phyloP scores from a whole-genome alignment of 345 rosid genomes.

The Melaleuca quinquenervia region DNA sequence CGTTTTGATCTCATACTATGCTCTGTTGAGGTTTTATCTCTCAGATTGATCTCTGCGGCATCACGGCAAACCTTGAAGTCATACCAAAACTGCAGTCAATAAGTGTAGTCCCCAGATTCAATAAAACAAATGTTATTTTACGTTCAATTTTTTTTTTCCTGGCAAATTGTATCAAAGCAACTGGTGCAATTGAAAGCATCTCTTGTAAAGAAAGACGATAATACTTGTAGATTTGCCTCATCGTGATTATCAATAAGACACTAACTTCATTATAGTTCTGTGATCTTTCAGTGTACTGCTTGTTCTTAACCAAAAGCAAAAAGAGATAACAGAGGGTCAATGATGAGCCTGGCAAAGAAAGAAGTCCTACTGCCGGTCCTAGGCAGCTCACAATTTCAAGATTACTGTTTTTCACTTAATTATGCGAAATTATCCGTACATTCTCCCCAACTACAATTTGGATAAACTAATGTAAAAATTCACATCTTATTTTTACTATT shows the following conservation, averaged over 20 bases:
- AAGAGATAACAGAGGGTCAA: neutral
- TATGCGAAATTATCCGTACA: neutral
- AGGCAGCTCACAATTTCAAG: neutral
- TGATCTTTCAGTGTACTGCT: neutral
- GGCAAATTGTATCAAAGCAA: neutral
- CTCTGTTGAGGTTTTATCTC: constrained; percentile 14
- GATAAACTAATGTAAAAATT: neutral
- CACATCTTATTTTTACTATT: neutral
- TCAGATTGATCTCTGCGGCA: neutral
- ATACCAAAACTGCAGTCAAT: neutral
- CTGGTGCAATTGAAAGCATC: neutral
- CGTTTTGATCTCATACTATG: constrained; percentile 15
- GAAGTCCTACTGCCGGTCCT: neutral
- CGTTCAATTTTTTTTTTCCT: neutral
- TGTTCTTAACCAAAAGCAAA: neutral
- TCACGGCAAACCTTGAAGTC: neutral
- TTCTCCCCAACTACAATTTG: neutral
- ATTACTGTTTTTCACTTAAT: neutral
- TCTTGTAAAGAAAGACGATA: neutral
- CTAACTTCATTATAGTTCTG: neutral
- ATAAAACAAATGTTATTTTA: neutral
- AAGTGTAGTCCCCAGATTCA: neutral
- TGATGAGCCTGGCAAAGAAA: neutral
- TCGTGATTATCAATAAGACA: neutral
- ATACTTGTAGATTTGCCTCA: neutral